Evolutionary conservation across 768 basidiomycete species (phyloP).

Genomic region (Podaxis sp.): DNA sequence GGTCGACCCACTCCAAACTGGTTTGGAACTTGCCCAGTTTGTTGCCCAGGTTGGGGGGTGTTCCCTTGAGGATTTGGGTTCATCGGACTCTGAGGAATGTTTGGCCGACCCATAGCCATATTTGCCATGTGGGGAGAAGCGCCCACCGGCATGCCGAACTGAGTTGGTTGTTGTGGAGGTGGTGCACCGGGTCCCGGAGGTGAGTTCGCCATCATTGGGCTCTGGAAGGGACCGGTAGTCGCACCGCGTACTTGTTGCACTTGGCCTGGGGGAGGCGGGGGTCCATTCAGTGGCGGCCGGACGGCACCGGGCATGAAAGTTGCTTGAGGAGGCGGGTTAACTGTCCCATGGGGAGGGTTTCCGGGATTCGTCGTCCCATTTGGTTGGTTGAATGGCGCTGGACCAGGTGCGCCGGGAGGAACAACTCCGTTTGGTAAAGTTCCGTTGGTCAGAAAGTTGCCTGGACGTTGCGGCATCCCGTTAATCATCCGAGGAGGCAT

Average conservation of each 20-base stretch:
- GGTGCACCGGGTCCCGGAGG: slow-evolving; percentile 37
- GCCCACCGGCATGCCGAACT: slow-evolving; percentile 47
- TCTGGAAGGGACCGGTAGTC: slow-evolving; percentile 44
- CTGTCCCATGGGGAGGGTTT: slow-evolving; percentile 3
- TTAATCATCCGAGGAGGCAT: slow-evolving; percentile 16
- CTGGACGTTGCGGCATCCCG: slow-evolving; percentile 10
- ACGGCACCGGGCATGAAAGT: slow-evolving; percentile 19
- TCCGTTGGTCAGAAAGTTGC: slow-evolving; percentile 7
- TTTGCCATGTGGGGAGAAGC: slow-evolving; percentile 48
- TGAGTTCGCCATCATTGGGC: slow-evolving; percentile 61
- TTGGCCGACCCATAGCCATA: slow-evolving; percentile 30
- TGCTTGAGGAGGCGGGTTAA: slow-evolving; percentile 15
- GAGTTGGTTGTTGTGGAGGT: slow-evolving; percentile 26
- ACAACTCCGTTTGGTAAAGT: slow-evolving; percentile 11
- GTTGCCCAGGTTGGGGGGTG: slow-evolving; percentile 22
- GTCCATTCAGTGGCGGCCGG: slow-evolving; percentile 12
- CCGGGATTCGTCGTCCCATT: slow-evolving; percentile 9
- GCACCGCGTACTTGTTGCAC: slow-evolving; percentile 14
- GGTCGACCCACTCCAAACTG: slow-evolving; percentile 45
- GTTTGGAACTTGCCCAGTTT: slow-evolving; percentile 19
- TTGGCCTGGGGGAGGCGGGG: slow-evolving; percentile 15
- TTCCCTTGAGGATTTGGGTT: slow-evolving; percentile 23
- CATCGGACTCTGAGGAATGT: slow-evolving; percentile 46
- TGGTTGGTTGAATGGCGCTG: slow-evolving; percentile 10
- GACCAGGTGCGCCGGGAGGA: slow-evolving; percentile 10